Base-by-base conservation (phyloP, 2,329 filamentous ascomycete genomes). In the Cadophora sp. region DNA sequence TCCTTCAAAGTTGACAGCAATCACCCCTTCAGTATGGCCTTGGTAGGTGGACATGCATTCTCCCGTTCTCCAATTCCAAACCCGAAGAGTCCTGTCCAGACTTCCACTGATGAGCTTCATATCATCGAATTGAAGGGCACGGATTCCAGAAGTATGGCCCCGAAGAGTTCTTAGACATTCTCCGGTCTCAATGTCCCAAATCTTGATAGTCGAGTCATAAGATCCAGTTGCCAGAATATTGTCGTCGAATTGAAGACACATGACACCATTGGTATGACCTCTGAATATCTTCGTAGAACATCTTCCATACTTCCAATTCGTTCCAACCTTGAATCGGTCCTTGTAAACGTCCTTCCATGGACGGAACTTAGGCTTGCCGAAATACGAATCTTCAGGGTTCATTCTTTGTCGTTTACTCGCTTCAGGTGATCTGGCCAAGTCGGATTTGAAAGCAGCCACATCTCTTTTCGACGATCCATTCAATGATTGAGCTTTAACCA, bases 271-370 rank as follows among this genome's bases (percentile, higher is more conserved):
- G 13, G 87, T 90, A 79, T 98, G 91, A 1, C 94, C 95, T 73
- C 90, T 90, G 79, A 99, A 93, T 14, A 91, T 88, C 76, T 91
- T 94, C 72, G 92, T 91, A 7, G 90, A 90, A 80, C 91, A 98
- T 45, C 95, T 89, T 4, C 96, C 95, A 71, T 97, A 94, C 78
- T 97, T 97, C 96, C 96, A 99, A 78, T 98, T 98, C 68, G 91
- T 96, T 61, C 96, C 95, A 58, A 99, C 94, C 78, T 95, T 96
- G 84, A 95, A 98, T 18, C 93, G 88, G 78, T 97, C 95, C 70
- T 93, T 92, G 82, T 99, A 99, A 0, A 99, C 93, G 68, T 97
- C 94, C 79, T 99, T 99, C 96, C 96, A 99, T 0, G 91, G 94
- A 36, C 93, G 81, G 60, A 84, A 85, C 69, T 83, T 84, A 30